phyloP scores from a whole-genome alignment of 2,329 filamentous ascomycete species.

The Clarireedia hainanense region DNA sequence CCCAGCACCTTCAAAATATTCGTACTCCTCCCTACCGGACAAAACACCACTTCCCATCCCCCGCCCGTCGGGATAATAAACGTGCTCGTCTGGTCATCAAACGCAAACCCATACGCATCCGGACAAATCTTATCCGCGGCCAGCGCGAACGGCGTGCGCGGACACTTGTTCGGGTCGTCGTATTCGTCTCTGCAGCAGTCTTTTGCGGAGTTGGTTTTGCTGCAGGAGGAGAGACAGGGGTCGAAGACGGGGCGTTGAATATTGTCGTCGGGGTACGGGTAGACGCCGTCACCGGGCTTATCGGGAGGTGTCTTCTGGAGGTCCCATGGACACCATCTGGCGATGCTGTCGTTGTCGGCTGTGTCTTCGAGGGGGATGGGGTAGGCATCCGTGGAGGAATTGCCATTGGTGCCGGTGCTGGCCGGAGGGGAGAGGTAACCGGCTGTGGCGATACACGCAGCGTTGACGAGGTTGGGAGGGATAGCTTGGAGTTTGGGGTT shows the following conservation, averaged over 20 bases:
- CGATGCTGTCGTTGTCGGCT: conserved; percentile 48
- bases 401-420: conserved; percentile 40
- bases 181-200: conserved; percentile 73
- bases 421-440: conserved; percentile 50
- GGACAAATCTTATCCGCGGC: conserved; percentile 70
- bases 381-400: conserved; percentile 55
- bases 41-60: conserved; percentile 73
- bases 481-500: conserved; percentile 54
- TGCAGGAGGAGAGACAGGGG: conserved; percentile 71
- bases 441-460: conserved; percentile 65
- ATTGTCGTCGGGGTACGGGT: conserved; percentile 71
- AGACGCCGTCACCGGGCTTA: conserved; percentile 67
- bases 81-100: conserved; percentile 50
- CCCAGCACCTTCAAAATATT: conserved; percentile 48
- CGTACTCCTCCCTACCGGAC: conserved; percentile 55
- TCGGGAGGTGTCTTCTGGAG: conserved; percentile 60
- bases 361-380: conserved; percentile 59
- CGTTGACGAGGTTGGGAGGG: conserved; percentile 69
- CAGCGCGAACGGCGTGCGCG: conserved; percentile 59
- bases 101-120: conserved; percentile 75
- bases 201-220: conserved; percentile 54
- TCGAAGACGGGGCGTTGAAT: conserved; percentile 65
- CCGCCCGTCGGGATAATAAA: conserved; percentile 60
- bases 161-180: conserved; percentile 54
- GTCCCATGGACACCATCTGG: conserved; percentile 74